These are phyloP conservation scores for Leptosphaerulina australis DNA, from an alignment of 2,329 filamentous ascomycete species.

Conservation along the genomic window DNA sequence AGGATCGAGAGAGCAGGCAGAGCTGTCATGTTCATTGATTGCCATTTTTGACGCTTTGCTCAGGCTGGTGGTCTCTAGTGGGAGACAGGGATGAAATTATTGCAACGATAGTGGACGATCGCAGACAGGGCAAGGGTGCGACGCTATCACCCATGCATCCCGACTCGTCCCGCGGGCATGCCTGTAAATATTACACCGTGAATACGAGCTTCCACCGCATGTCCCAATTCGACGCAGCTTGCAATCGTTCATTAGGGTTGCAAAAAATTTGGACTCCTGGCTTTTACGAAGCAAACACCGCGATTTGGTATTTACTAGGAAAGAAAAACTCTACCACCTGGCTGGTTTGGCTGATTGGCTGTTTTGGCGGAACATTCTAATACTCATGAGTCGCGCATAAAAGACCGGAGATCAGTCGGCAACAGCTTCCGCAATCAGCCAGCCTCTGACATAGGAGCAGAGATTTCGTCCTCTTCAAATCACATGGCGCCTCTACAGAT, in stretches of 20 bases:
- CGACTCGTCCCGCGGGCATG: conserved; percentile 40
- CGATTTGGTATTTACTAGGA: background rate
- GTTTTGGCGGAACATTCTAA: background rate
- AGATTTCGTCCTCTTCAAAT: background rate
- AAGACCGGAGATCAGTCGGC: conserved; percentile 20
- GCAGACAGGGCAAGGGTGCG: conserved; percentile 36
- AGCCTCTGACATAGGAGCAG: conserved; percentile 19
- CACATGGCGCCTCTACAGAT: too few relatives aligned
- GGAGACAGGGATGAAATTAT: conserved; percentile 40
- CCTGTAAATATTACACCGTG: conserved; percentile 23
- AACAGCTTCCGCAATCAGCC: conserved; percentile 16
- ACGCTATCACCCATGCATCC: conserved; percentile 39
- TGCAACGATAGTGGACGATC: conserved; percentile 41
- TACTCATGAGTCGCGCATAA: conserved; percentile 10
- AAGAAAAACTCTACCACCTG: background rate
- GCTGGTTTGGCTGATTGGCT: background rate
- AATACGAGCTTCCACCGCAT: conserved; percentile 20
- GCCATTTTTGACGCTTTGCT: conserved; percentile 14
- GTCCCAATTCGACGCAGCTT: conserved; percentile 22
- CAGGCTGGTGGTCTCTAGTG: conserved; percentile 30
- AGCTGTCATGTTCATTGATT: conserved; percentile 10
- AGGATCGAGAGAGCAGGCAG: background rate
- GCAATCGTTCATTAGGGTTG: conserved; percentile 10
- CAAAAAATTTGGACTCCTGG: background rate
- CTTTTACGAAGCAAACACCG: background rate